These are phyloP conservation scores for Favolaschia claudopus DNA, from an alignment of 768 basidiomycete species.

Conservation along the genomic window DNA sequence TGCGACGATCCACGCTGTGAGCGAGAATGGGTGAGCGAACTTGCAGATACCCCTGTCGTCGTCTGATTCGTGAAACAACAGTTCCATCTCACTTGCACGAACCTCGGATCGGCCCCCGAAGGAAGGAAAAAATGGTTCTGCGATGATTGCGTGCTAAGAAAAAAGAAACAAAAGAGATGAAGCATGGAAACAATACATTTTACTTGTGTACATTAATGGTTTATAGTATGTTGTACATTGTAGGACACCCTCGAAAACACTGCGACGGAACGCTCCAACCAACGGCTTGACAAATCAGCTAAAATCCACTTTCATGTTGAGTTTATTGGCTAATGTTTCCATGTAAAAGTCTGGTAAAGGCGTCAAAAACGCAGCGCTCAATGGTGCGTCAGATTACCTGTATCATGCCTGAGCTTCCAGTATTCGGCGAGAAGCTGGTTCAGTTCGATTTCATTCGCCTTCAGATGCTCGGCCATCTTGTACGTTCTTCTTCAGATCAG, in stretches of 20 bases:
- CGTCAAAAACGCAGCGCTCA: not conserved
- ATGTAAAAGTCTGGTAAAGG: constrained; percentile 74
- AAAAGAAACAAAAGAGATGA: constrained; percentile 43
- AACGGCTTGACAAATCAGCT: not conserved
- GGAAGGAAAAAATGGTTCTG: constrained; percentile 74
- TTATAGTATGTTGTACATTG: not conserved
- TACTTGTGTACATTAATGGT: not conserved
- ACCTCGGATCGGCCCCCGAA: constrained; percentile 63
- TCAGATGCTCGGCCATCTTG: constrained; percentile 83
- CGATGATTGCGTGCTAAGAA: constrained; percentile 59
- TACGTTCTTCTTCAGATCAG: no score
- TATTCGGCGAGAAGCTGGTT: constrained; percentile 85
- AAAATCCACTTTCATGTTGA: constrained; percentile 61
- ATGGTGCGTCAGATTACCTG: constrained; percentile 54
- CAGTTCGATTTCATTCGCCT: constrained; percentile 78
- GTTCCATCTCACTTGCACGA: constrained; percentile 80
- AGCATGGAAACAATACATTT: constrained; percentile 24
- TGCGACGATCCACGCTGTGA: constrained; percentile 79
- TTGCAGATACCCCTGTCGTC: not conserved
- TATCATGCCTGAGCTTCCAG: constrained; percentile 79
- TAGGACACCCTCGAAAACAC: constrained; percentile 1
- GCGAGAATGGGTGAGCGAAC: constrained; percentile 79
- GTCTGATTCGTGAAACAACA: constrained; percentile 35
- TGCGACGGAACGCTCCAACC: constrained; percentile 33
- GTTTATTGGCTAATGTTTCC: constrained; percentile 84